These are phyloP conservation scores for Hygrophorus pudorinus DNA, from an alignment of 768 basidiomycete species.

Conservation along the genomic window DNA sequence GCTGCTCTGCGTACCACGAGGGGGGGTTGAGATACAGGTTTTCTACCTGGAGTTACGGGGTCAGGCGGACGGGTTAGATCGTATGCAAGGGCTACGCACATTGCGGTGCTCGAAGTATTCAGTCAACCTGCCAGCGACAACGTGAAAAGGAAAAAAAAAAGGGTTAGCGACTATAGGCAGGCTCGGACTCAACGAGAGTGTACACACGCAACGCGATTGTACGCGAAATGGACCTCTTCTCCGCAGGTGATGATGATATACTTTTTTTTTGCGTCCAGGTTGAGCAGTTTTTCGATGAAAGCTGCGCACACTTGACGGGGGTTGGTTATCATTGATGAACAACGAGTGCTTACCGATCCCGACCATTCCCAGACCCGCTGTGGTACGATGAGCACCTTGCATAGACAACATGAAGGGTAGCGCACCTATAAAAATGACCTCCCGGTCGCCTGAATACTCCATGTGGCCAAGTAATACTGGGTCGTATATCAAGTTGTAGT, in stretches of 20 bases:
- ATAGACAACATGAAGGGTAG: too few species aligned
- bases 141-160: not conserved
- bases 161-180: not conserved
- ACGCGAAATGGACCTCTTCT: constrained; percentile 44
- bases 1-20: constrained; percentile 51
- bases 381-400: too few species aligned
- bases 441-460: too few species aligned
- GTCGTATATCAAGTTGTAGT: too few species aligned
- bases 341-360: constrained; percentile 34
- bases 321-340: not conserved
- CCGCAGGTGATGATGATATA: constrained; percentile 53
- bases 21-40: constrained; percentile 49
- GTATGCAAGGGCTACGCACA: constrained; percentile 7
- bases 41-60: constrained; percentile 28
- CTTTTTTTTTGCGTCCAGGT: constrained; percentile 35
- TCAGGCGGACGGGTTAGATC: not conserved
- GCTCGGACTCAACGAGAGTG: too few species aligned
- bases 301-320: constrained; percentile 20
- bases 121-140: constrained; percentile 24
- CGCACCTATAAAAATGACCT: too few species aligned
- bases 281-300: constrained; percentile 61
- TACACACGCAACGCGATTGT: constrained; percentile 41
- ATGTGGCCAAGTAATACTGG: too few species aligned
- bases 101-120: constrained; percentile 55
- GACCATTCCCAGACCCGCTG: constrained; percentile 56